A percentile compares a stretch with the other conserved stretches of the same genome.
phyloP scores from a whole-genome alignment of 2,329 filamentous ascomycete species.

The Colletotrichum sp. region DNA sequence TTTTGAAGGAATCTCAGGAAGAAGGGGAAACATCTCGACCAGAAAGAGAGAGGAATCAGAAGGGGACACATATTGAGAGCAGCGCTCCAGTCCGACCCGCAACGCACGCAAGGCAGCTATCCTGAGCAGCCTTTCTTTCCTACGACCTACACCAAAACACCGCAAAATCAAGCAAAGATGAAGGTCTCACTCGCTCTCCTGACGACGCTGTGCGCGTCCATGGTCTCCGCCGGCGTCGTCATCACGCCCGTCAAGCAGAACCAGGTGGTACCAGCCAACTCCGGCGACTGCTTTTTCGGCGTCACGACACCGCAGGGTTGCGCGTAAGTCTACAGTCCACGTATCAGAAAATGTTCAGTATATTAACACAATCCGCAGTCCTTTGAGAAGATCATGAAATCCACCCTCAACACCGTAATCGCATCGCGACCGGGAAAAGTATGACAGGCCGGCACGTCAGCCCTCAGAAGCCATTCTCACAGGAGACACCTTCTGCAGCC shows the following conservation, averaged over 20 bases:
- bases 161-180: slow-evolving; percentile 38
- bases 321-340: slow-evolving; percentile 47
- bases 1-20: background rate
- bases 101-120: background rate
- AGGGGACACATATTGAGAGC: background rate
- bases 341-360: accelerated
- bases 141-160: background rate
- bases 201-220: slow-evolving; percentile 47
- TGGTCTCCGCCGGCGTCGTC: slow-evolving; percentile 59
- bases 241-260: slow-evolving; percentile 57
- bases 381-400: background rate
- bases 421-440: background rate
- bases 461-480: background rate
- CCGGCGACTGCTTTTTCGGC: slow-evolving; percentile 61
- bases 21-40: too few relatives aligned
- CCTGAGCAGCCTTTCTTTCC: background rate
- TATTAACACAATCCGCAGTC: background rate
- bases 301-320: slow-evolving; percentile 62
- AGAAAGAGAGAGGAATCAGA: slow-evolving; percentile 10
- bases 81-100: background rate
- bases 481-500: background rate
- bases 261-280: slow-evolving; percentile 50
- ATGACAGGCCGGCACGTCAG: slow-evolving; percentile 12
- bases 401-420: background rate
- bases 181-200: slow-evolving; percentile 42